Base-by-base conservation (phyloP, 306 rosid species). In the Cajanus cajan region DNA sequence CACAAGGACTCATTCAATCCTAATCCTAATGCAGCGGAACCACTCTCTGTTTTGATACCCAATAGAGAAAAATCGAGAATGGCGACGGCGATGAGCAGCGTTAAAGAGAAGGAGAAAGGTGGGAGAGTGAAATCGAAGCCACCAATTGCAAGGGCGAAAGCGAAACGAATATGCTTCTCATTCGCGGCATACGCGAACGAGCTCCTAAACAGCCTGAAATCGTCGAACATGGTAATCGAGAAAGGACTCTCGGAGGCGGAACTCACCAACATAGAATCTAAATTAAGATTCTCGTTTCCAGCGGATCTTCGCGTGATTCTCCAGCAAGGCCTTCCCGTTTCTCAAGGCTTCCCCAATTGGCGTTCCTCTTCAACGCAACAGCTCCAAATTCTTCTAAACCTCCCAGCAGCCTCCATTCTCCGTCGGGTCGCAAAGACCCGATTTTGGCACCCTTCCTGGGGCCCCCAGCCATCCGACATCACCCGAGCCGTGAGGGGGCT, bases 271-370 rank as follows among this genome's bases (percentile, higher is more conserved):
- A 37, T 91, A 1, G 91, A 95, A 77, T 82, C 96, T 1, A 71
- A 80, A 9, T 79, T 90, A 85, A 70, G 63, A 62, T 85, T 95
- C 82, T 13, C 76, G 1, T 95, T 95, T 76, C 99, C 99, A 2
- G 93, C 94, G 0, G 98, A 95, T 78, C 96, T 95, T 24, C 97
- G 96, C 0, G 57, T 81, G 0, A 93, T 95, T 8, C 97, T 95
- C 85, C 86, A 82, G 19, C 90, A 88, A 11, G 99, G 98, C 0
- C 91, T 95, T 13, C 96, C 99, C 0, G 12, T 88, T 25, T 90
- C 86, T 0, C 72, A 87, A 0, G 93, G 94, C 0, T 95, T 95
- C 82, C 97, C 96, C 19, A 88, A 93, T 15, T 95, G 99, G 99
- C 96, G 97, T 1, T 85, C 96, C 47, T 89, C 92, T 41, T 93